These are phyloP conservation scores for Pulveroboletus sp. DNA, from an alignment of 768 basidiomycete genomes.

Conservation along the genomic window DNA sequence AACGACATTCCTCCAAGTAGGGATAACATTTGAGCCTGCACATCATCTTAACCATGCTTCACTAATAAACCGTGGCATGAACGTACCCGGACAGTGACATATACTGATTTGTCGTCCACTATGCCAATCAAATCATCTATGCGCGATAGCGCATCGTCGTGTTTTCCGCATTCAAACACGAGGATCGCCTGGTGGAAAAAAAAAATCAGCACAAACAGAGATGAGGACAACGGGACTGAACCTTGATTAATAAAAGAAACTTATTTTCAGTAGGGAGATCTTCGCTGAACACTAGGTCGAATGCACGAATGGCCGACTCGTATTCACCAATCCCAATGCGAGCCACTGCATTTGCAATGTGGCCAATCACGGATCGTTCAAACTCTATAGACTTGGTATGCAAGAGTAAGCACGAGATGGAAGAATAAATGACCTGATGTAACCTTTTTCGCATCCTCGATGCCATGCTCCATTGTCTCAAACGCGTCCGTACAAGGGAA, in stretches of 20 bases:
- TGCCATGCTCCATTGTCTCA: not conserved
- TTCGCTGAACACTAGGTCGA: slow-evolving; percentile 8
- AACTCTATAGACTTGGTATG: slow-evolving; percentile 1
- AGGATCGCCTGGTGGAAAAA: too few relatives aligned
- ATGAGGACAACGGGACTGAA: not conserved
- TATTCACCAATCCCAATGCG: not conserved
- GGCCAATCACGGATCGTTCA: slow-evolving; percentile 3
- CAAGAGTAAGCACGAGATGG: not conserved
- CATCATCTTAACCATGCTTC: too few relatives aligned
- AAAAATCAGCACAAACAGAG: too few relatives aligned
- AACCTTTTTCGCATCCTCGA: slow-evolving; percentile 8
- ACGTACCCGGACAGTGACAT: too few relatives aligned
- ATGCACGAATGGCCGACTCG: not conserved
- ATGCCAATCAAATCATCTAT: too few relatives aligned
- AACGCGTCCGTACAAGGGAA: too few relatives aligned
- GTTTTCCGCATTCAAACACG: too few relatives aligned
- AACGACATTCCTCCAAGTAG: too few relatives aligned
- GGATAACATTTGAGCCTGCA: too few relatives aligned
- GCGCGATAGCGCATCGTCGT: too few relatives aligned
- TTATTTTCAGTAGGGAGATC: not conserved
- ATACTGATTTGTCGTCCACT: too few relatives aligned
- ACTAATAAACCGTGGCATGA: too few relatives aligned
- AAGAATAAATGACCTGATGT: rapidly evolving
- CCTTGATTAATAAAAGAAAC: slow-evolving; percentile 13
- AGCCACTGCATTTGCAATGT: slow-evolving; percentile 4